These are phyloP conservation scores for Suillus ampliporus DNA, from an alignment of 768 basidiomycete genomes.

Conservation along the genomic window DNA sequence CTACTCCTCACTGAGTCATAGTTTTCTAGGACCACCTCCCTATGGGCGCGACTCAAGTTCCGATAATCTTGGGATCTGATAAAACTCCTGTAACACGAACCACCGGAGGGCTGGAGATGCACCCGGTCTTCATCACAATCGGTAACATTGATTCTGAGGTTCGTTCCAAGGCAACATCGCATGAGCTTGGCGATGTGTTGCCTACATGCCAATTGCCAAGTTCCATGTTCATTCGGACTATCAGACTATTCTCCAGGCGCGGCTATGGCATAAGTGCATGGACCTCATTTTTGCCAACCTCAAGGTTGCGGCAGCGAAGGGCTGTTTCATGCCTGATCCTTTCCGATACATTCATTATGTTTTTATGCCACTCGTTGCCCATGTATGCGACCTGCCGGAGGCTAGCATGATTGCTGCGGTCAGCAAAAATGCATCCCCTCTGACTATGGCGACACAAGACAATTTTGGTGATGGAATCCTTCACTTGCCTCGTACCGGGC, in stretches of 20 bases:
- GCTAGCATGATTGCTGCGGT: conserved; percentile 11
- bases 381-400: conserved; percentile 1
- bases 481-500: neutral
- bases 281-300: conserved; percentile 35
- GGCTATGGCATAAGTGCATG: conserved; percentile 36
- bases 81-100: conserved; percentile 39
- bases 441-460: conserved; percentile 11
- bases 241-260: conserved; percentile 27
- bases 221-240: conserved; percentile 28
- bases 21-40: conserved; percentile 33
- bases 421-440: conserved; percentile 11
- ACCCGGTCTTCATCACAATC: conserved; percentile 24
- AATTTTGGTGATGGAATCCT: conserved; percentile 13
- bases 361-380: neutral
- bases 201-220: conserved; percentile 34
- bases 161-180: conserved; percentile 7
- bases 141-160: conserved; percentile 36
- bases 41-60: conserved; percentile 32
- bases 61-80: conserved; percentile 35
- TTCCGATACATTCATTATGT: neutral
- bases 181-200: conserved; percentile 21
- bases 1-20: conserved; percentile 30
- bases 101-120: conserved; percentile 34
- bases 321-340: conserved; percentile 34
- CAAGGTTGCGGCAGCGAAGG: conserved; percentile 33